These are phyloP conservation scores for Camellia japonica DNA, from an alignment of 148 eudicot species.

Conservation along the genomic window DNA sequence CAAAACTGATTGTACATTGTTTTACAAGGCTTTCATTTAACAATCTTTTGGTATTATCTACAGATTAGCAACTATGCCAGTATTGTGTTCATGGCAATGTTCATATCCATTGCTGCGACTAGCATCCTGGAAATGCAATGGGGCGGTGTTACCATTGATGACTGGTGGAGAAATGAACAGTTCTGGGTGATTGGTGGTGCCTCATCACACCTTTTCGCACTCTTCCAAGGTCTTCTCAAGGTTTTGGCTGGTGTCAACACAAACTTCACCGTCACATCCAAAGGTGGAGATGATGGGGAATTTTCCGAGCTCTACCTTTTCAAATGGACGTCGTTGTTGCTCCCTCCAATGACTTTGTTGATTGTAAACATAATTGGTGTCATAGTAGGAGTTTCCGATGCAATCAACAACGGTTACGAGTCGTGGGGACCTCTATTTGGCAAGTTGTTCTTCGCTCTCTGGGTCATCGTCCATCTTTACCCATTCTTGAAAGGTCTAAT, in stretches of 20 bases:
- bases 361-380: constrained; percentile 62
- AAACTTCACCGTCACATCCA: constrained; percentile 92
- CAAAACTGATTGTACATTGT: not conserved
- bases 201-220: constrained; percentile 90
- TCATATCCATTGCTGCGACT: constrained; percentile 83
- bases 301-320: constrained; percentile 69
- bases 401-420: constrained; percentile 70
- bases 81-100: constrained; percentile 81
- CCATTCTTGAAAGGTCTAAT: constrained; percentile 77
- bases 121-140: constrained; percentile 90
- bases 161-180: constrained; percentile 99
- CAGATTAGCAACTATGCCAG: constrained; percentile 99
- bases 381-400: constrained; percentile 61
- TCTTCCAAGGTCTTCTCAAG: constrained; percentile 92
- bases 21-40: not conserved
- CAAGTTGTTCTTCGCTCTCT: constrained; percentile 59
- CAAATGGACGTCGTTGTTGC: constrained; percentile 66
- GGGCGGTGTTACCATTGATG: constrained; percentile 97
- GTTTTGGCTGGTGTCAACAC: constrained; percentile 94
- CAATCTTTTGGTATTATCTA: constrained; percentile 21
- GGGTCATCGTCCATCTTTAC: constrained; percentile 76
- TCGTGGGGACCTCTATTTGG: constrained; percentile 75
- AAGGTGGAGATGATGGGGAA: constrained; percentile 76
- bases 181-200: constrained; percentile 99
- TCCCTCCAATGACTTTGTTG: constrained; percentile 65